phyloP scores from a whole-genome alignment of 164 flowering plant genomes.

The Annona squamosa region DNA sequence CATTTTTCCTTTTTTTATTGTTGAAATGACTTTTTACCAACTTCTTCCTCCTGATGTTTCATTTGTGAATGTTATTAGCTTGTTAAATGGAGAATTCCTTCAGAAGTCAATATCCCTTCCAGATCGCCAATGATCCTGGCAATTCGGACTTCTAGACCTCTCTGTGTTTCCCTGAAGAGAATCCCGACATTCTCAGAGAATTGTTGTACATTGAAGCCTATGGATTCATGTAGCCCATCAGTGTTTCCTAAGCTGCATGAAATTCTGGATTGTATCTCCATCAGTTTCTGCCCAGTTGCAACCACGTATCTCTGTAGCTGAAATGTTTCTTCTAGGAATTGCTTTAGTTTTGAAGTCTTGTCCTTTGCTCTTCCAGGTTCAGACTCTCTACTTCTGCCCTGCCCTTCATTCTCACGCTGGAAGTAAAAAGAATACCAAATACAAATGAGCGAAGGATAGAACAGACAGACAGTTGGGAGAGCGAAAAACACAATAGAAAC shows the following conservation, averaged over 20 bases:
- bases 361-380: slow-evolving; percentile 29
- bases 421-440: not conserved
- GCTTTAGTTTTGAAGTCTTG: slow-evolving; percentile 43
- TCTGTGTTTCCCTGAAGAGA: slow-evolving; percentile 69
- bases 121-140: slow-evolving; percentile 80
- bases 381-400: slow-evolving; percentile 20
- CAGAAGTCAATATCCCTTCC: slow-evolving; percentile 79
- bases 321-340: slow-evolving; percentile 77
- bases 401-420: slow-evolving; percentile 47
- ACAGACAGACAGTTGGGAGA: not conserved
- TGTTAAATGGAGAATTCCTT: slow-evolving; percentile 43
- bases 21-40: not conserved
- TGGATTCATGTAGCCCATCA: slow-evolving; percentile 30
- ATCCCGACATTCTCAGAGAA: slow-evolving; percentile 50
- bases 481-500: too few species aligned
- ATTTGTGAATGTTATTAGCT: slow-evolving; percentile 11
- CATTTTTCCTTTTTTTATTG: not conserved
- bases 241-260: slow-evolving; percentile 32
- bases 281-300: slow-evolving; percentile 81
- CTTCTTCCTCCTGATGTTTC: not conserved
- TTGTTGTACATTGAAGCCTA: slow-evolving; percentile 47
- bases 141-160: slow-evolving; percentile 74
- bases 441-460: not conserved
- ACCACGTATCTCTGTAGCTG: slow-evolving; percentile 89
- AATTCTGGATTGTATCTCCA: slow-evolving; percentile 64